These are phyloP conservation scores for Ascochyta clinopodiicola DNA, from an alignment of 2,329 filamentous ascomycete species.

Conservation along the genomic window DNA sequence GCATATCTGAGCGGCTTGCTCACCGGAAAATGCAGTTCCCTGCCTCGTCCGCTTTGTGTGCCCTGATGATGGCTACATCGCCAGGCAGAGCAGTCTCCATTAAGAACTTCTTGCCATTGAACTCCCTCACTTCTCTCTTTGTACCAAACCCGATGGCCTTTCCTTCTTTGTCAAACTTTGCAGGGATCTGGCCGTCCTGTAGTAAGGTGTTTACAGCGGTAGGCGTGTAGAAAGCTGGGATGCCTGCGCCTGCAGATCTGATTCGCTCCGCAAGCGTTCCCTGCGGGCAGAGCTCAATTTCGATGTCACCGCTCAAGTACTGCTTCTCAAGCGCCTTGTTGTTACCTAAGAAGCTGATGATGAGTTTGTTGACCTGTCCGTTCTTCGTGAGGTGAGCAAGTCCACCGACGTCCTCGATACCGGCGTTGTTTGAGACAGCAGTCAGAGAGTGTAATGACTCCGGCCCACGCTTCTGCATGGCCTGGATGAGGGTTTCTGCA, in stretches of 20 bases:
- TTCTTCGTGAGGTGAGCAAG: slow-evolving; percentile 71
- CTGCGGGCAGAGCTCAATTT: slow-evolving; percentile 78
- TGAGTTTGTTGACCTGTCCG: slow-evolving; percentile 74
- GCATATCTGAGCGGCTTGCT: background rate
- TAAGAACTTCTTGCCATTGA: slow-evolving; percentile 73
- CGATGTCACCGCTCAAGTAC: slow-evolving; percentile 74
- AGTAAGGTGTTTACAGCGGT: slow-evolving; percentile 71
- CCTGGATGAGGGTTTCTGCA: slow-evolving; percentile 48
- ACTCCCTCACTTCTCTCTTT: slow-evolving; percentile 73
- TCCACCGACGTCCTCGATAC: slow-evolving; percentile 69
- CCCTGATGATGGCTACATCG: slow-evolving; percentile 77
- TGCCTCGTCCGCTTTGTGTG: slow-evolving; percentile 76
- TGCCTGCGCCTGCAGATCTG: slow-evolving; percentile 75
- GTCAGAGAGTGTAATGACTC: slow-evolving; percentile 60
- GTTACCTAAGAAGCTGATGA: slow-evolving; percentile 78
- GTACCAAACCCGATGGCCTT: slow-evolving; percentile 68
- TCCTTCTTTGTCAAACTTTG: slow-evolving; percentile 65
- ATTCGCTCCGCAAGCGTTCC: slow-evolving; percentile 76
- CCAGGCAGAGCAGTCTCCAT: slow-evolving; percentile 80
- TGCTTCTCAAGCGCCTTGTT: slow-evolving; percentile 79
- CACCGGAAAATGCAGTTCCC: slow-evolving; percentile 76
- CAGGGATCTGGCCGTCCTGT: slow-evolving; percentile 71
- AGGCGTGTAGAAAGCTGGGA: slow-evolving; percentile 81
- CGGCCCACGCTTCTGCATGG: slow-evolving; percentile 40
- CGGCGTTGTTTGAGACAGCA: slow-evolving; percentile 82